Evolutionary conservation across 306 rosid genomes (phyloP).

Genomic region (Cyclanthera cordifolia): DNA sequence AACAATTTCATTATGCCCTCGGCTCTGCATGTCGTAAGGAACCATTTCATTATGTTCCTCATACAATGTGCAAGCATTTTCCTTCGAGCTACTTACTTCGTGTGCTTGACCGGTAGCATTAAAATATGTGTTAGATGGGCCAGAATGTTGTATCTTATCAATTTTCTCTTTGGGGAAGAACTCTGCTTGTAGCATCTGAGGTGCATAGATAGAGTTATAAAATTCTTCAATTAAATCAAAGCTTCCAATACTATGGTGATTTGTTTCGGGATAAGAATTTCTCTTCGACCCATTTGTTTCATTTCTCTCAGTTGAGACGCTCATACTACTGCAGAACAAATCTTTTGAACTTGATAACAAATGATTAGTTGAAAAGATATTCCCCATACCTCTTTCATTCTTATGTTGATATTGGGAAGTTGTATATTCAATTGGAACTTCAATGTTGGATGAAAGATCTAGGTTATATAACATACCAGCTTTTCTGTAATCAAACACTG

Average conservation of each 20-base stretch:
- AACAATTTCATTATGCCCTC: constrained; percentile 31
- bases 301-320: constrained; percentile 14
- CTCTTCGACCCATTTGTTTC: constrained; percentile 19
- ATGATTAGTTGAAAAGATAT: not conserved
- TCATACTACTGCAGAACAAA: constrained; percentile 22
- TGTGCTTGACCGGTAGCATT: not conserved
- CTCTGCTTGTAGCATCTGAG: constrained; percentile 2
- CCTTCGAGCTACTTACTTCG: not conserved
- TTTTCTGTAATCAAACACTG: not conserved
- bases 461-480: not conserved
- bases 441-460: not conserved
- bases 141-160: not conserved
- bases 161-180: not conserved
- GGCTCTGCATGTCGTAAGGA: constrained; percentile 29
- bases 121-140: not conserved
- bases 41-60: constrained; percentile 37
- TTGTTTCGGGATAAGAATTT: not conserved
- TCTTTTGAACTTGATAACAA: constrained; percentile 18
- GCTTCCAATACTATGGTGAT: not conserved
- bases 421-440: not conserved
- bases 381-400: not conserved
- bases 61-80: not conserved
- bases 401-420: not conserved
- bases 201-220: constrained; percentile 3
- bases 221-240: constrained; percentile 12